Evolutionary conservation across 2,329 filamentous ascomycete species (phyloP), one percentile per base, ranked within the genome.

Genomic region (Akanthomyces lecanii): DNA sequence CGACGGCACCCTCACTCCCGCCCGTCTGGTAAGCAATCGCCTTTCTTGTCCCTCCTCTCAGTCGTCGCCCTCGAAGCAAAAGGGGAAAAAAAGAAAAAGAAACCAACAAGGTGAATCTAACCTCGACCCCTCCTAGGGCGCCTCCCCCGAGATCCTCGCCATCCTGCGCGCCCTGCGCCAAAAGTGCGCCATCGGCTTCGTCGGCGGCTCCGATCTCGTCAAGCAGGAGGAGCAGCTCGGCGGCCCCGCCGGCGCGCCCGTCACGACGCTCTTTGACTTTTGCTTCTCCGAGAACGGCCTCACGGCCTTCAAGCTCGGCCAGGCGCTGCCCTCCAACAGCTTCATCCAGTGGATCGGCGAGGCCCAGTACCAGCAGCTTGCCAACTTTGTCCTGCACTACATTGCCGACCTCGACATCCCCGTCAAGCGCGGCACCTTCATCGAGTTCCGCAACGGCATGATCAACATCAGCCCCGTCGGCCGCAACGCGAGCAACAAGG

Each of bases 171-270:
- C 82, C 58, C 88, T 98, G 69, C 91, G 95, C 68, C 85, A 95
- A 75, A 92, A 95, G 77, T 89, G 90, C 73, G 90, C 92, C 71
- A 92, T 97, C 72, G 93, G 92, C 70, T 96, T 87, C 79, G 93
- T 98, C 65, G 95, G 95, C 72, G 95, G 95, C 74, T 95, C 90
- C 71, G 90, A 98, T 82, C 85, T 97, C 66, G 80, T 77, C 75
- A 98, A 99, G 82, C 95, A 98, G 79, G 92, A 98, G 78, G 95
- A 98, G 78, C 94, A 98, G 80, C 85, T 98, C 66, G 92, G 92
- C 74, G 83, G 71, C 61, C 74, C 85, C 4, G 75, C 84, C 30
- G 79, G 83, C 63, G 76, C 78, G 33, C 83, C 89, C 69, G 94
- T 98, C 65, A 92, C 88, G 59, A 82, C 86, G 66, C 87, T 98